Percentiles rank a stretch among this genome's conserved stretches.
Conservation (phyloP, 257 asterid species). For the Solanum neorickii region DNA sequence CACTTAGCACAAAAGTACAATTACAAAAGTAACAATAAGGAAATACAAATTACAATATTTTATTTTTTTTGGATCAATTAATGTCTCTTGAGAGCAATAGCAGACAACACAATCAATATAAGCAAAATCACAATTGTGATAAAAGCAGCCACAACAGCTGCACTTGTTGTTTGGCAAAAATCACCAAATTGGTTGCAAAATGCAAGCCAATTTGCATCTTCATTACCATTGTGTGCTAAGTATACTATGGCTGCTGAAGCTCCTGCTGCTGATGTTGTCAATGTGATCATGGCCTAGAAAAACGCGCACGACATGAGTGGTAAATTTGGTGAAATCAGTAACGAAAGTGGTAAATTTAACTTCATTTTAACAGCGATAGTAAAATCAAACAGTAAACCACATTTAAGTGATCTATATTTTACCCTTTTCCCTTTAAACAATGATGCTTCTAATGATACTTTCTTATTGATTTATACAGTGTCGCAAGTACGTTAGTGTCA, state of each 20-base stretch:
- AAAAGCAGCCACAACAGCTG: constrained; percentile 49
- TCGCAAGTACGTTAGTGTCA: background rate
- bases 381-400: too few relatives aligned
- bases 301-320: background rate
- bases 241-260: constrained; percentile 67
- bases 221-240: constrained; percentile 60
- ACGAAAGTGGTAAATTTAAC: too few relatives aligned
- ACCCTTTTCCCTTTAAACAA: too few relatives aligned
- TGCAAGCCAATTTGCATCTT: constrained; percentile 57
- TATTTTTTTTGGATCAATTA: background rate
- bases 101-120: constrained; percentile 37
- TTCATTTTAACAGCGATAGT: too few relatives aligned
- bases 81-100: constrained; percentile 38
- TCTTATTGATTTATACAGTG: background rate
- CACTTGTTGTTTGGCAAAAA: constrained; percentile 45
- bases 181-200: constrained; percentile 49
- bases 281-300: constrained; percentile 31
- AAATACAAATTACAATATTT: background rate
- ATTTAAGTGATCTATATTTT: too few relatives aligned
- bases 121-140: constrained; percentile 28
- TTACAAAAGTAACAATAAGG: background rate
- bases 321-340: too few relatives aligned
- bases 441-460: background rate
- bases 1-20: background rate
- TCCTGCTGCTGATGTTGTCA: constrained; percentile 47